Evolutionary conservation across 1,139 yeast species (phyloP), one percentile per base, ranked within the genome.

Genomic region (Hansenula anomala): DNA sequence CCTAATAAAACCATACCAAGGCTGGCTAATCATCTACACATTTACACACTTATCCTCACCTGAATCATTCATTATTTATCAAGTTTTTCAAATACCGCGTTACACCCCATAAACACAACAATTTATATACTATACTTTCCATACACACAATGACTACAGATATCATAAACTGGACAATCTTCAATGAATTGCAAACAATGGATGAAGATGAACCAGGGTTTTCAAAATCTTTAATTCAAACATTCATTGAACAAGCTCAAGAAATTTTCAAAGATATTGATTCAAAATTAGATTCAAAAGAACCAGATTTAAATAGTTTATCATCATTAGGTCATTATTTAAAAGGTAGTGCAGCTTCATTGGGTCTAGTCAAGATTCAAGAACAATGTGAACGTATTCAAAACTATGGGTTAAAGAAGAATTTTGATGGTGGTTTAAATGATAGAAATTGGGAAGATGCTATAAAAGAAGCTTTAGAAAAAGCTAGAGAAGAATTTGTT

Each of bases 331-430:
- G 98, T 20, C 98, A 92, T 60, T 92, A 87, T 59, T 69, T 92
- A 46, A 94, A 94, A 60, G 98, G 98, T 33, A 83, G 95, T 11
- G 95, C 97, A 1, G 96, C 97, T 4, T 94, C 97, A 1, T 68
- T 94, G 44, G 98, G 98, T 1, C 71, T 92, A 41, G 77, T 77
- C 33, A 78, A 80, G 47, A 85, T 92, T 40, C 87, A 92, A 46
- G 75, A 78, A 55, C 85, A 88, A 52, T 92, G 98, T 63, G 98
- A 90, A 61, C 71, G 92, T 53, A 89, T 92, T 48, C 98, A 92
- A 61, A 88, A 90, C 59, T 78, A 86, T 52, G 97, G 96, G n/a
- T 37, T 54, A 66, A 75, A 59, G 55, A 66, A 59, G 54, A 70
- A 47, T 36, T 54, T 48, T 25, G 68, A 64, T 40, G 58, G 62